These are phyloP conservation scores for Camelina sativa DNA, from an alignment of 345 rosid genomes.

Conservation along the genomic window DNA sequence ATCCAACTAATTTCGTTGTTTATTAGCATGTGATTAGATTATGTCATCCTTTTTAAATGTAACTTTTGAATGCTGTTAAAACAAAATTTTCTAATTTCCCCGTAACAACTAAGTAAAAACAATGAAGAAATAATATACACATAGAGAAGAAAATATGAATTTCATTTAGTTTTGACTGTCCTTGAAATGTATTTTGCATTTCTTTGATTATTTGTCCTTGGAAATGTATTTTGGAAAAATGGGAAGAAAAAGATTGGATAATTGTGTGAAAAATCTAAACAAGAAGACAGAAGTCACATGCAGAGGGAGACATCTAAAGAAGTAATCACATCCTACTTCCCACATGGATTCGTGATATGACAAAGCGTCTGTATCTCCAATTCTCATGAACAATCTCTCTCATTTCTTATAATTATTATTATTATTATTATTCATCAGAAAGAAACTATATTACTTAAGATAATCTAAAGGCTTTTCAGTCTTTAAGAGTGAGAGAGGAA, in stretches of 20 bases:
- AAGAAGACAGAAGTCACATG: slow-evolving; percentile 65
- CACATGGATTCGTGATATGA: slow-evolving; percentile 61
- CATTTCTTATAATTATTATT: slow-evolving; percentile 13
- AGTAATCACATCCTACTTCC: slow-evolving; percentile 59
- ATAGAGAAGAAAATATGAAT: not conserved
- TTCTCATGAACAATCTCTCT: slow-evolving; percentile 27
- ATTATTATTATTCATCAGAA: slow-evolving; percentile 11
- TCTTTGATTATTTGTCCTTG: not conserved
- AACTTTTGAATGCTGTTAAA: not conserved
- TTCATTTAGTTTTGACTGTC: not conserved
- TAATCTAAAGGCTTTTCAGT: slow-evolving; percentile 6
- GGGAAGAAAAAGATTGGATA: slow-evolving; percentile 17
- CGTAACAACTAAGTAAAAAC: not conserved
- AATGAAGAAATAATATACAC: not conserved
- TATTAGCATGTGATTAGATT: slow-evolving; percentile 25
- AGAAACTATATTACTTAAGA: not conserved
- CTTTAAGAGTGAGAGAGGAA: slow-evolving; percentile 4
- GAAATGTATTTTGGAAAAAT: slow-evolving; percentile 5
- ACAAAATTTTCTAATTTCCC: not conserved
- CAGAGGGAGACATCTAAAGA: slow-evolving; percentile 50
- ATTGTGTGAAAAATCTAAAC: slow-evolving; percentile 16
- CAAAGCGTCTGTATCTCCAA: slow-evolving; percentile 30
- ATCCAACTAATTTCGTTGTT: slow-evolving; percentile 18
- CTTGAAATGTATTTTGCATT: not conserved
- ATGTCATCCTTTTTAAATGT: not conserved